Conservation (phyloP, 768 basidiomycete genomes). For the Mycena capillaripes region DNA sequence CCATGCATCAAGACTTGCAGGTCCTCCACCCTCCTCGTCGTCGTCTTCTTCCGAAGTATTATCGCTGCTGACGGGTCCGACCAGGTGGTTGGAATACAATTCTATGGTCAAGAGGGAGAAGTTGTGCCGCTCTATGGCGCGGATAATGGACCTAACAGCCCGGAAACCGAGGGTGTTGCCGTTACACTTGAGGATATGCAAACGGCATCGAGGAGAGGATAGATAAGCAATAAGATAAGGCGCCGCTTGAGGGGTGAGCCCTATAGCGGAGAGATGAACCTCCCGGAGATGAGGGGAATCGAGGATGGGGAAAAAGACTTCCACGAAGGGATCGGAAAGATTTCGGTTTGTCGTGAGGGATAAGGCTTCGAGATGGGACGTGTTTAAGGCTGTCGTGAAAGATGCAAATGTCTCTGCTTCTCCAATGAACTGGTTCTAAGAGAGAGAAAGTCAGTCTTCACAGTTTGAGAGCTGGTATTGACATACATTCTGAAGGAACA, state of each 20-base stretch:
- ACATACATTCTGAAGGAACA: conserved; percentile 73
- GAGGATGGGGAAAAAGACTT: conserved; percentile 64
- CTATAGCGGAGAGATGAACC: conserved; percentile 68
- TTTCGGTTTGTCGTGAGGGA: conserved; percentile 63
- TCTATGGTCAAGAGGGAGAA: conserved; percentile 63
- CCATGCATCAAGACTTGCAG: conserved; percentile 47
- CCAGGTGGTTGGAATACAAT: conserved; percentile 61
- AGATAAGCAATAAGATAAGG: conserved; percentile 64
- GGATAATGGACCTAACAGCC: conserved; percentile 60
- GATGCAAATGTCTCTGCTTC: conserved; percentile 49
- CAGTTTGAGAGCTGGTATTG: background rate
- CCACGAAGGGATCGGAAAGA: conserved; percentile 66
- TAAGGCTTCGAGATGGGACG: conserved; percentile 64
- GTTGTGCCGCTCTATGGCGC: conserved; percentile 61
- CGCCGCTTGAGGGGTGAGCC: conserved; percentile 57
- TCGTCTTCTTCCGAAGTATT: conserved; percentile 43
- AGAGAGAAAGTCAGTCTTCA: conserved; percentile 39
- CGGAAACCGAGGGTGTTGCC: conserved; percentile 66
- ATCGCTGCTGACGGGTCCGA: conserved; percentile 40
- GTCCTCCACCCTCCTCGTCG: conserved; percentile 38
- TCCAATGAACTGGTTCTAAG: conserved; percentile 57
- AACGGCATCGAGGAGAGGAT: conserved; percentile 62
- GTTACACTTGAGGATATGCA: conserved; percentile 66
- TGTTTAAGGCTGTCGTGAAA: conserved; percentile 67
- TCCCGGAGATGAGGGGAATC: conserved; percentile 63